Conservation (phyloP, 768 basidiomycete genomes). For the Boletus speciosus region DNA sequence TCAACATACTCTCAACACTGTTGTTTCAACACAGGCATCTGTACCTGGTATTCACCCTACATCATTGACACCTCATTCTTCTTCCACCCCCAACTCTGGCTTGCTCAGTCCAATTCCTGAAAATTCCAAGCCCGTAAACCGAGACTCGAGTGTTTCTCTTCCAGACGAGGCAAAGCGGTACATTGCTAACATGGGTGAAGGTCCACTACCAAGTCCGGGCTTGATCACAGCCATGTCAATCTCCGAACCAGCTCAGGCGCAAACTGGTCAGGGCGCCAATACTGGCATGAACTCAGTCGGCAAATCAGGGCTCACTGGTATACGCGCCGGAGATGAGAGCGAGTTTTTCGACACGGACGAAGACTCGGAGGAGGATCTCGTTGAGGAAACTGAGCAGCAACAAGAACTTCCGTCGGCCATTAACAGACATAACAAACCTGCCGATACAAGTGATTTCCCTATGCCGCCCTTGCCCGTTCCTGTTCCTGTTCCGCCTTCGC, state of each 20-base stretch:
- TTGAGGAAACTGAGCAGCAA: slow-evolving; percentile 15
- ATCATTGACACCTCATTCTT: slow-evolving; percentile 17
- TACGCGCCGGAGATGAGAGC: slow-evolving; percentile 31
- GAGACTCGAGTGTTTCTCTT: slow-evolving; percentile 66
- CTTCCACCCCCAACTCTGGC: slow-evolving; percentile 16
- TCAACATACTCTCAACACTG: slow-evolving; percentile 22
- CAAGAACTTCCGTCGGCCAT: slow-evolving; percentile 5
- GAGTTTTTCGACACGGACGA: slow-evolving; percentile 65
- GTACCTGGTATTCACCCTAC: slow-evolving; percentile 6
- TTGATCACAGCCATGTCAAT: not conserved
- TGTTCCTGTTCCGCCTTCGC: slow-evolving; percentile 35
- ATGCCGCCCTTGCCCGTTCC: slow-evolving; percentile 39
- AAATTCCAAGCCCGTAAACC: slow-evolving; percentile 40
- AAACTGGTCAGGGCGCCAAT: not conserved
- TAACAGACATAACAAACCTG: slow-evolving; percentile 29
- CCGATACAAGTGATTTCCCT: slow-evolving; percentile 51
- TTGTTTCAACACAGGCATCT: slow-evolving; percentile 12
- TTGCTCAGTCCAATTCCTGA: slow-evolving; percentile 28
- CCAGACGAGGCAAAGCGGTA: slow-evolving; percentile 77
- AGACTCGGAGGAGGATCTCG: slow-evolving; percentile 27
- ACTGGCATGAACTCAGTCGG: slow-evolving; percentile 6
- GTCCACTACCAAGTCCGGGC: slow-evolving; percentile 52
- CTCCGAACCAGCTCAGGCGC: not conserved
- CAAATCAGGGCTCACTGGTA: slow-evolving; percentile 9
- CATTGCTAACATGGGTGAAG: slow-evolving; percentile 65